Conservation (phyloP, 2,329 filamentous ascomycete species). For the Exophiala sp. region DNA sequence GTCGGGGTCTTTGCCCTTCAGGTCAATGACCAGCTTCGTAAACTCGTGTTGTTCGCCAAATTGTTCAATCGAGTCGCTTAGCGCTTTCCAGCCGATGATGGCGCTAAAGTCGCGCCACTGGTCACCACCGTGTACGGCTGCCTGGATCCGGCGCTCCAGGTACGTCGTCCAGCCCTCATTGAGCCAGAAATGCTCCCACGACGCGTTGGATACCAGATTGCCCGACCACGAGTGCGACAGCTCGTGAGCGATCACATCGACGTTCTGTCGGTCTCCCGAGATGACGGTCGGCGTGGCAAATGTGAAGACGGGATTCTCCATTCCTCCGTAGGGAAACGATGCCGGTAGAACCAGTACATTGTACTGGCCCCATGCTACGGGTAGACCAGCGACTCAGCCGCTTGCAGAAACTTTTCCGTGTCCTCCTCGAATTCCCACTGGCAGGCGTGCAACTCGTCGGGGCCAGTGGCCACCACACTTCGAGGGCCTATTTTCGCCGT, state of each 20-base stretch:
- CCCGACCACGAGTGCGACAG: slow-evolving; percentile 75
- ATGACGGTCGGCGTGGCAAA: slow-evolving; percentile 94
- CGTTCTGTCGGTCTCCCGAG: slow-evolving; percentile 81
- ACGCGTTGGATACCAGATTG: slow-evolving; percentile 57
- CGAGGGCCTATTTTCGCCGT: slow-evolving; percentile 80
- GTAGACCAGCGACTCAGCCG: slow-evolving; percentile 73
- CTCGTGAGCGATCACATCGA: slow-evolving; percentile 93
- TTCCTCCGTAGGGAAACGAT: slow-evolving; percentile 83
- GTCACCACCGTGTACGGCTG: slow-evolving; percentile 66
- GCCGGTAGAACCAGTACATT: slow-evolving; percentile 87
- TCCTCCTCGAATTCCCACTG: slow-evolving; percentile 89
- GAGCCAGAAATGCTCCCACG: slow-evolving; percentile 53
- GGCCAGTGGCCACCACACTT: slow-evolving; percentile 78
- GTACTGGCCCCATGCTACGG: slow-evolving; percentile 94
- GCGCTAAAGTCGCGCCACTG: slow-evolving; percentile 86
- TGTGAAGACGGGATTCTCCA: slow-evolving; percentile 92
- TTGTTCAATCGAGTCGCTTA: slow-evolving; percentile 70
- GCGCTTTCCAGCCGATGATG: slow-evolving; percentile 90
- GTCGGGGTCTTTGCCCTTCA: slow-evolving; percentile 88
- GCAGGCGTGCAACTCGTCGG: slow-evolving; percentile 74
- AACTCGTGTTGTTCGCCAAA: slow-evolving; percentile 84
- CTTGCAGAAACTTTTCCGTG: slow-evolving; percentile 85
- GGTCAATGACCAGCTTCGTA: slow-evolving; percentile 80
- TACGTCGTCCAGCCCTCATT: slow-evolving; percentile 91
- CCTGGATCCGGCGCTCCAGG: slow-evolving; percentile 77